phyloP scores from a whole-genome alignment of 2,329 filamentous ascomycete species.

The Monosporascus cannonballus region DNA sequence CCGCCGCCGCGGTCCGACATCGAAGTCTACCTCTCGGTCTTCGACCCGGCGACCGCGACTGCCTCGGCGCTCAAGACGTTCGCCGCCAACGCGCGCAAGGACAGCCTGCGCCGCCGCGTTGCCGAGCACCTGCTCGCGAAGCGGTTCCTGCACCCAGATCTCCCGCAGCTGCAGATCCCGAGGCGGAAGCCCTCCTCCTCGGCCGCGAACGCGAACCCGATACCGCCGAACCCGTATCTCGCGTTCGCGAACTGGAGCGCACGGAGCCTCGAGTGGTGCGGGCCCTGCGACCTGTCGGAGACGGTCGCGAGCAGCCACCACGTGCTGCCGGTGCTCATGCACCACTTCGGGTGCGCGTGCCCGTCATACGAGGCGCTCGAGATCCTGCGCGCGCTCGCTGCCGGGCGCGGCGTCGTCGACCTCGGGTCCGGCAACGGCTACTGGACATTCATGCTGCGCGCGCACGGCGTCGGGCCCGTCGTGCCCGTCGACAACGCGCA shows the following conservation, averaged over 20 bases:
- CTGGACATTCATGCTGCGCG: constrained; percentile 66
- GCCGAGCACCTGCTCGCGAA: constrained; percentile 49
- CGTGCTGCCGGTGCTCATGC: constrained; percentile 66
- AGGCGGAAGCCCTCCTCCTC: constrained; percentile 22
- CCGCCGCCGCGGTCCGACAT: constrained; percentile 53
- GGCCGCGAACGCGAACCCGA: constrained; percentile 3
- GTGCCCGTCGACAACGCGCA: constrained; percentile 61
- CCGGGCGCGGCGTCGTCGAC: constrained; percentile 52
- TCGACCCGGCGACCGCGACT: constrained; percentile 54
- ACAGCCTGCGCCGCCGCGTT: constrained; percentile 51
- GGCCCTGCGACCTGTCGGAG: constrained; percentile 47
- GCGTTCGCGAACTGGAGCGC: constrained; percentile 63
- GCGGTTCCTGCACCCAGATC: constrained; percentile 43
- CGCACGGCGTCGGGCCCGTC: constrained; percentile 44
- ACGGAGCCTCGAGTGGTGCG: constrained; percentile 58
- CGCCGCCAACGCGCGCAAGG: constrained; percentile 43
- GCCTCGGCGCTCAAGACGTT: constrained; percentile 57
- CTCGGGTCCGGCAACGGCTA: constrained; percentile 69
- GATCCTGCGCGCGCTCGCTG: constrained; percentile 51
- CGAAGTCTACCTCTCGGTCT: constrained; percentile 61
- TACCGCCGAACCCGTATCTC: constrained; percentile 56
- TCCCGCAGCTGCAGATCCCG: constrained; percentile 35
- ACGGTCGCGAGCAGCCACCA: constrained; percentile 55
- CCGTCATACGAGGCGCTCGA: constrained; percentile 61
- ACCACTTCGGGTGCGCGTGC: constrained; percentile 70